These are phyloP conservation scores for Euphorbia pulcherrima DNA, from an alignment of 345 rosid genomes.

Conservation along the genomic window DNA sequence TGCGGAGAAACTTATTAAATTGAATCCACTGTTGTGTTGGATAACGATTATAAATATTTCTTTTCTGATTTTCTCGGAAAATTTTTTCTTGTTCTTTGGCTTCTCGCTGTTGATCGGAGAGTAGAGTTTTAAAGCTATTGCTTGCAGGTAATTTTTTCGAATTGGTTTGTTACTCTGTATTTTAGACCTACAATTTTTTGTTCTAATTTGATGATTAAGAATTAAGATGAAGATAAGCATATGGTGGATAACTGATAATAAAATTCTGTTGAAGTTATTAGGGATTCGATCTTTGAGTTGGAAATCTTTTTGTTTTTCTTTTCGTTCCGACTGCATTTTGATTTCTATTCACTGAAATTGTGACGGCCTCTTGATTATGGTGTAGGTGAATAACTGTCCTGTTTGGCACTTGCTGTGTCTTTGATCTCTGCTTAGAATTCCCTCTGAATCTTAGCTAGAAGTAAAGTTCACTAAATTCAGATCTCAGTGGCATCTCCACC, in stretches of 20 bases:
- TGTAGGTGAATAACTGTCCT: constrained; percentile 10
- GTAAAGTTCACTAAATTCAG: constrained; percentile 9
- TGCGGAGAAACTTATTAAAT: not conserved
- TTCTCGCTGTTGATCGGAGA: not conserved
- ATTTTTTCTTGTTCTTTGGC: not conserved
- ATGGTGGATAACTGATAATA: not conserved
- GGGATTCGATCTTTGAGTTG: not conserved
- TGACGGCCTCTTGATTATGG: not conserved
- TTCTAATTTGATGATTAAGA: no score
- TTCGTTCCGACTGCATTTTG: not conserved
- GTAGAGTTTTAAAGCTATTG: not conserved
- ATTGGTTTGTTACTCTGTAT: not conserved
- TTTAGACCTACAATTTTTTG: not conserved
- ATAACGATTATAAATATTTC: not conserved
- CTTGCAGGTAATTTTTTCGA: not conserved
- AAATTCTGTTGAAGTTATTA: not conserved
- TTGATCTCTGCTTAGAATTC: not conserved
- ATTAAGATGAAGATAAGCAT: not conserved
- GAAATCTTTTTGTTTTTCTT: not conserved
- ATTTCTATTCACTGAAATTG: not conserved
- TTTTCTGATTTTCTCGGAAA: not conserved
- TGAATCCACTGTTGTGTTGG: not conserved
- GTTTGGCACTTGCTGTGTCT: not conserved
- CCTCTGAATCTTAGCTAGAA: not conserved
- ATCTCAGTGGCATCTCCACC: constrained; percentile 13